Conservation (phyloP, 2,329 filamentous ascomycete genomes). For the Fusarium mangiferae region DNA sequence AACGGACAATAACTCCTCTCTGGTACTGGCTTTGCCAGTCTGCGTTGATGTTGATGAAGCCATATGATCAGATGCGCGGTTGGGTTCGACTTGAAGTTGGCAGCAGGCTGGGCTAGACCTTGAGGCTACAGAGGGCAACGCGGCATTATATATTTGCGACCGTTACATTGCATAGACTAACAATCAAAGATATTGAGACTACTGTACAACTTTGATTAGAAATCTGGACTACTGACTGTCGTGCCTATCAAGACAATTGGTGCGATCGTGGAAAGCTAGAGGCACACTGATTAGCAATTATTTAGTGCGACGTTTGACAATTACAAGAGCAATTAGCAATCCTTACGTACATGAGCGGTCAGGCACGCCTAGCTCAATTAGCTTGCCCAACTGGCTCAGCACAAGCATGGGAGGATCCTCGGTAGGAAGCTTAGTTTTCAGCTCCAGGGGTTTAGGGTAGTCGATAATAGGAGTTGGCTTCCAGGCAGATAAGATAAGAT, state of each 20-base stretch:
- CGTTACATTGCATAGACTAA: no score
- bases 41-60: background rate
- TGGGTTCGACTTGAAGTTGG: background rate
- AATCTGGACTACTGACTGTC: fast-evolving
- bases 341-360: background rate
- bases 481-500: background rate
- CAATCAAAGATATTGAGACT: fast-evolving
- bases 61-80: background rate
- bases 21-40: background rate
- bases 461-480: fast-evolving
- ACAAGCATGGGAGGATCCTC: background rate
- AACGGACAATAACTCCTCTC: background rate
- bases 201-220: background rate
- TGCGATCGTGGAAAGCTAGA: background rate
- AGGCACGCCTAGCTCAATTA: background rate
- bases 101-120: fast-evolving
- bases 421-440: background rate
- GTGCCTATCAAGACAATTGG: fast-evolving
- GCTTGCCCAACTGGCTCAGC: no score
- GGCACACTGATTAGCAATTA: background rate
- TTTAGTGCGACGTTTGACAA: background rate
- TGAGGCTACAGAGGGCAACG: background rate
- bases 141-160: background rate
- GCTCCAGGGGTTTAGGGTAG: background rate
- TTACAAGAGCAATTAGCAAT: background rate